phyloP scores from a whole-genome alignment of 176 grass and related monocot species.

The Musa itinerans region DNA sequence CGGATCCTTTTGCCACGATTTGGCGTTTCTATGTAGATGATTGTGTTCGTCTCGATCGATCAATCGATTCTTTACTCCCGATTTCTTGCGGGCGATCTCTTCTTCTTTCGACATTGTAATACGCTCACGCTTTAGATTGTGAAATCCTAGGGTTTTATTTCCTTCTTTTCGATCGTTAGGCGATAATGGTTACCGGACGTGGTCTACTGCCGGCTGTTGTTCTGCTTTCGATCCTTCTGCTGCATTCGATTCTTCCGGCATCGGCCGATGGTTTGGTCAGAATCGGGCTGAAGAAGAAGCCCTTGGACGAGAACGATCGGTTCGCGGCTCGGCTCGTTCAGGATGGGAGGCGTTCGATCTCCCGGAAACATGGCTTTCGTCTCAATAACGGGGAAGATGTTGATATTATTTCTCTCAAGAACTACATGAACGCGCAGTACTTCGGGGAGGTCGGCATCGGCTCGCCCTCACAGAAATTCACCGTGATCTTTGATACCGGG shows the following conservation, averaged over 20 bases:
- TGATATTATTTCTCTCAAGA: constrained; percentile 49
- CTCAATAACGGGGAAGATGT: neutral
- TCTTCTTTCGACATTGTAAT: too few species aligned
- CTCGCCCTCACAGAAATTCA: constrained; percentile 70
- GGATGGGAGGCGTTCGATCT: neutral
- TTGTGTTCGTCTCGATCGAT: too few species aligned
- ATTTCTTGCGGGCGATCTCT: too few species aligned
- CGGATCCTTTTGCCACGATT: too few species aligned
- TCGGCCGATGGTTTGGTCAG: constrained; percentile 19
- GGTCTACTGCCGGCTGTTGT: neutral
- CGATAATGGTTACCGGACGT: neutral
- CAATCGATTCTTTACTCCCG: too few species aligned
- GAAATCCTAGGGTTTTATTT: too few species aligned
- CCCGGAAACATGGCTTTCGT: constrained; percentile 5
- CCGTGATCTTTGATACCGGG: constrained; percentile 87
- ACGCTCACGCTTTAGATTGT: too few species aligned
- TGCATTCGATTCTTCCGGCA: neutral
- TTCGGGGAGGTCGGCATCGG: constrained; percentile 77
- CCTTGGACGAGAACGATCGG: constrained; percentile 9
- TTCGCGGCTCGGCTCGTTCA: neutral
- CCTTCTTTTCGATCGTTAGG: too few species aligned
- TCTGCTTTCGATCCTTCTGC: constrained; percentile 18
- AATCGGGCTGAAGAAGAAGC: constrained; percentile 18
- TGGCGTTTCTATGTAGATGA: too few species aligned
- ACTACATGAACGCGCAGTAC: constrained; percentile 77